Evolutionary conservation across 106 monocot genomes (phyloP).

Genomic region (Allium cepa): DNA sequence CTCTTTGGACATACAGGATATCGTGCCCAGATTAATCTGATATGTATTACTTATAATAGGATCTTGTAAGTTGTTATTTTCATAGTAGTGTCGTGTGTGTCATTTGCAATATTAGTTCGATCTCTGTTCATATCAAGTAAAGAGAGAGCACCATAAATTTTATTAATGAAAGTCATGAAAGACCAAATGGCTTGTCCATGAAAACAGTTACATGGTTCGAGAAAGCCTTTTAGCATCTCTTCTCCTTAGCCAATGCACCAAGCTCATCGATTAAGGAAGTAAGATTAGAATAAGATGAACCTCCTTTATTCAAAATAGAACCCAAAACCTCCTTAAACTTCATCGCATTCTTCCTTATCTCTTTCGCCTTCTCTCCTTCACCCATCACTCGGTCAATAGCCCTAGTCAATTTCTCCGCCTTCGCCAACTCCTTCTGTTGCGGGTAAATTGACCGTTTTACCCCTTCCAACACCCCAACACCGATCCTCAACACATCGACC

Average conservation of each 20-base stretch:
- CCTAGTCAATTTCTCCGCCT: background rate
- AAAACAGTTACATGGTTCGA: background rate
- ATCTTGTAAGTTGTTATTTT: no score
- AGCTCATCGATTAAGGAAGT: background rate
- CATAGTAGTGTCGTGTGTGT: no score
- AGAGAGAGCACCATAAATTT: no score
- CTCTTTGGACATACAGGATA: no score
- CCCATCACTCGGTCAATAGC: background rate
- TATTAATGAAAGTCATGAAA: no score
- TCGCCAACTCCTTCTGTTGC: background rate
- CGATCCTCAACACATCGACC: background rate
- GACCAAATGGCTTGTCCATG: no score
- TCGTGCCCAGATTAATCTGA: no score
- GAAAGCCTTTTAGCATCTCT: background rate
- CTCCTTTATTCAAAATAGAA: background rate
- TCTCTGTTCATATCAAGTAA: no score
- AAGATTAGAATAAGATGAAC: background rate
- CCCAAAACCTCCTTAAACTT: background rate
- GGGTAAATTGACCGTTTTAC: background rate
- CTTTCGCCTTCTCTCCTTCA: background rate
- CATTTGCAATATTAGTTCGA: no score
- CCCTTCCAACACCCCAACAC: background rate
- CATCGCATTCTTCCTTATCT: background rate
- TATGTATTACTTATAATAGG: no score
- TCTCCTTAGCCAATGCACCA: background rate